Evolutionary conservation across 1,284 basidiomycete species (phyloP), one percentile per base, ranked within the genome.

Genomic region (Leccinum glutinopallens): DNA sequence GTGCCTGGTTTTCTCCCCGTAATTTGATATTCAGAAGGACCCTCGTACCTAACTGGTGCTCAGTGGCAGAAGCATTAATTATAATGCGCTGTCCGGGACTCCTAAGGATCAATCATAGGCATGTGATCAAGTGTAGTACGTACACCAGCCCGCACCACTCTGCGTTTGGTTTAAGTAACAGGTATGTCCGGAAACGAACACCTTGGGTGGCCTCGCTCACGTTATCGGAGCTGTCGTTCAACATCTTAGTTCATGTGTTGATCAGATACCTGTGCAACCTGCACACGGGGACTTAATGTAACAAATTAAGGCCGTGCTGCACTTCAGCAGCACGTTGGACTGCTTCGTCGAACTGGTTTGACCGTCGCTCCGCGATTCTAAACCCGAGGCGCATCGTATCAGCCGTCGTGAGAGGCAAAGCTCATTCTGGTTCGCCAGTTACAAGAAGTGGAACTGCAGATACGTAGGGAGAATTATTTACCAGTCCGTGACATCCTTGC

Each of bases 351-450:
- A 51, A 51, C 46, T 13, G 46, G 46, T 51, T 22, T 51, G 49
- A 53, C 43, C 2, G 57, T 22, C 25, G 9, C 43, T 64, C 13
- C 32, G 25, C 19, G 39, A 68, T 37, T 51, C 12, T 32, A 12
- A 46, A 15, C 10, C 43, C 4, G 19, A 2, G 17, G 7, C 32
- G 32, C 33, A 33, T 37, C 35, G 39, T 19, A 61, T 46, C 7
- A 10, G n/a, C 46, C 10, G 19, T 49, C 46, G 37, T 63, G 65
- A 66, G 63, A 46, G 25, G 19, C 12, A 37, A 7, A 17, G 19
- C 32, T 39, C 57, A 58, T 41, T 41, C 35, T 58, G 15, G 57
- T 15, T 56, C 19, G 15, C 33, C 22, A 22, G 13, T 13, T 58
- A 22, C 17, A 46, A 39, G 12, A 19, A 55, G 19, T 12, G 19